These are phyloP conservation scores for Corylus avellana DNA, from an alignment of 306 rosid species.

Conservation along the genomic window DNA sequence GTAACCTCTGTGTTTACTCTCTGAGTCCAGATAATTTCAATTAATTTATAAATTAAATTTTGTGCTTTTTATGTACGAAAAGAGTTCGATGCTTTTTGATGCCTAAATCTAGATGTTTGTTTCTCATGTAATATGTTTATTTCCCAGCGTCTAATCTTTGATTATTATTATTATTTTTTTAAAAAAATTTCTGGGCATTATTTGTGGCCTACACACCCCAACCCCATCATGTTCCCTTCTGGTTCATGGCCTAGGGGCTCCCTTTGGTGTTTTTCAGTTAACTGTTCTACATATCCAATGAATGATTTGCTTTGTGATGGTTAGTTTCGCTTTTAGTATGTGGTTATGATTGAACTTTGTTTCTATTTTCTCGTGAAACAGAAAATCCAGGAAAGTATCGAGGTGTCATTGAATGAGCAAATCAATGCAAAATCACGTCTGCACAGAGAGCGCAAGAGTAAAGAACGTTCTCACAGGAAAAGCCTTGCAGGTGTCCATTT, in stretches of 20 bases:
- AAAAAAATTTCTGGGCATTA: neutral
- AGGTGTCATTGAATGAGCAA: conserved; percentile 33
- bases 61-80: neutral
- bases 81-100: neutral
- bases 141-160: neutral
- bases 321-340: neutral
- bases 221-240: neutral
- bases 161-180: neutral
- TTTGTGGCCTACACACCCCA: neutral
- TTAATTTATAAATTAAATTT: neutral
- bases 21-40: neutral
- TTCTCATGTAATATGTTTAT: neutral
- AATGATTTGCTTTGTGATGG: neutral
- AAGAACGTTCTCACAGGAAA: conserved; percentile 37
- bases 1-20: neutral
- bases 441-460: conserved; percentile 7
- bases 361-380: conserved; percentile 10
- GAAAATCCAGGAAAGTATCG: conserved; percentile 17
- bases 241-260: neutral
- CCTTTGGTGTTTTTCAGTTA: neutral
- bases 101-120: neutral
- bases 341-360: neutral
- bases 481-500: conserved; percentile 71
- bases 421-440: conserved; percentile 36
- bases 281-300: neutral